Base-by-base conservation (phyloP, 805 yeast genomes). In the Cyberlindnera meyerae region DNA sequence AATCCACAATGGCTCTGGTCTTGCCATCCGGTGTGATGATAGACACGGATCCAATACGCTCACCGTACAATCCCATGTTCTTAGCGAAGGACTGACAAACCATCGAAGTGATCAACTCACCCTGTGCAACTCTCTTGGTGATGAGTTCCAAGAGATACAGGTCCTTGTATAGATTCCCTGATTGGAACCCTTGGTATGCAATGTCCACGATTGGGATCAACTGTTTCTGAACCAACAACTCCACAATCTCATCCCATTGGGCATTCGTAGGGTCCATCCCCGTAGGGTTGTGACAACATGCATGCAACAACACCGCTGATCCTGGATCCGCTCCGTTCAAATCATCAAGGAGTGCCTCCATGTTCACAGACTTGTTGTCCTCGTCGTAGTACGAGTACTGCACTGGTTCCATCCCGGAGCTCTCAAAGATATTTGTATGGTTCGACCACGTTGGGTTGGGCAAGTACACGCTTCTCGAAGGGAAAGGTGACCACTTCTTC, bases 201-300 rank as follows among this genome's bases (percentile, higher is more conserved):
- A 82, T 79, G 66, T 89, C 97, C 44, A 89, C 76, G 57, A 90
- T 69, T 27, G 95, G 95, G 60, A 83, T 73, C 52, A 85, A 73
- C 29, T 71, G 65, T 57, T 75, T 74, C 33, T 67, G 59, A 49
- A 73, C 63, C 27, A 84, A 57, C 24, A 80, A 75, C 33, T 79
- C 76, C 51, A 84, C 68, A 27, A 90, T 84, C 58, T 72, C 63
- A 43, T 73, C 69, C 96, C 96, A 88, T 58, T 89, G 86, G 45
- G 77, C 84, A 18, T 65, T 62, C 13, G 86, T 77, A 43, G 95
- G 93, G 58, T 89, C 97, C 60, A 89, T 78, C 47, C 97, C 97
- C 14, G 97, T 90, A 37, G 97, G 97, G 69, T 89, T 90, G 68
- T 89, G 97, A 54, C 96, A 93, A 59, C 96, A 88, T 8, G 96